Conservation (phyloP, 1,284 basidiomycete species). For the Xerocomus amazonicus region DNA sequence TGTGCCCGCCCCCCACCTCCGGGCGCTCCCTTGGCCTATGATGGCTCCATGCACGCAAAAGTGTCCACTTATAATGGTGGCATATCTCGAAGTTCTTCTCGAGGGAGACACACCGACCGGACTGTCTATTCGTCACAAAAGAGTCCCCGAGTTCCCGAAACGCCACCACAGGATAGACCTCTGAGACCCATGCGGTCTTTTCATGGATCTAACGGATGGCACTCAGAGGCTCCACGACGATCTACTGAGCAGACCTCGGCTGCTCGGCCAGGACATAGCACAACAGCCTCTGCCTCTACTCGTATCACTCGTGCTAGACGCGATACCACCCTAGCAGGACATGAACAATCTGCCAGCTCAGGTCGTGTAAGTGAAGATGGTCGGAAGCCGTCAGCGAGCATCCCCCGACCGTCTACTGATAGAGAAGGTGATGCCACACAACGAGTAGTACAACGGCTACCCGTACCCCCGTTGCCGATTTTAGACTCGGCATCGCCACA, state of each 20-base stretch:
- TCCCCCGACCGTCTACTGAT: slow-evolving; percentile 25
- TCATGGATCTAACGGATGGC: slow-evolving; percentile 40
- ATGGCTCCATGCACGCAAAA: slow-evolving; percentile 7
- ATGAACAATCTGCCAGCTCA: slow-evolving; percentile 20
- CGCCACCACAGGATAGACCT: slow-evolving; percentile 27
- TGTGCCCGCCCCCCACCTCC: slow-evolving; percentile 18
- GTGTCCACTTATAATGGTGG: slow-evolving; percentile 10
- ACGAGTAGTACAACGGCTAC: slow-evolving; percentile 27
- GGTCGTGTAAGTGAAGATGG: slow-evolving; percentile 29
- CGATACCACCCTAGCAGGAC: slow-evolving; percentile 13
- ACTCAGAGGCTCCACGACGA: slow-evolving; percentile 29
- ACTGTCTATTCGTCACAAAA: slow-evolving; percentile 20
- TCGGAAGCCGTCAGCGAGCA: slow-evolving; percentile 19
- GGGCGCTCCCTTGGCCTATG: slow-evolving; percentile 6
- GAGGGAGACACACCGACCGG: slow-evolving; percentile 23
- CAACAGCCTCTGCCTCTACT: slow-evolving; percentile 16
- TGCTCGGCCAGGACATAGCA: slow-evolving; percentile 34
- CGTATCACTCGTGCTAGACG: slow-evolving; percentile 18
- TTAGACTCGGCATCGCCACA: slow-evolving; percentile 27
- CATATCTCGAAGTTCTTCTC: slow-evolving; percentile 22
- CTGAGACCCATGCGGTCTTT: slow-evolving; percentile 58
- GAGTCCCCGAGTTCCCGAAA: slow-evolving; percentile 22
- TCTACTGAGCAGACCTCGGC: slow-evolving; percentile 32
- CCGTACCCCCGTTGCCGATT: slow-evolving; percentile 38
- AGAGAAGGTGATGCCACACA: slow-evolving; percentile 21